Evolutionary conservation across 1,284 basidiomycete species (phyloP).

Genomic region (Grifola frondosa): DNA sequence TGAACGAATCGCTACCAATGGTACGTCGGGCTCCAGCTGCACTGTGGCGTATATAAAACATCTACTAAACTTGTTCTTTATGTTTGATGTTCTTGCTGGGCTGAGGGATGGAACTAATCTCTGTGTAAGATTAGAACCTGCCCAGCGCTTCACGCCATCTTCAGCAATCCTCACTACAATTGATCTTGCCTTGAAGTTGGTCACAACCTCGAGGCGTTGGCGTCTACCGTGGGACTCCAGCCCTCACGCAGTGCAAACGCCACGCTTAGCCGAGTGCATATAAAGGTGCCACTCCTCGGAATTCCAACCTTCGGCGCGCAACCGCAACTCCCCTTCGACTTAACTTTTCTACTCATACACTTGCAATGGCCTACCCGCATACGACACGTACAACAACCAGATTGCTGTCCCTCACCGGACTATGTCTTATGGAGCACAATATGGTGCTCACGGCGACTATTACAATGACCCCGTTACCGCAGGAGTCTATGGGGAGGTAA

Average conservation of each 20-base stretch:
- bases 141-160: no score
- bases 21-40: no score
- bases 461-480: conserved; percentile 25
- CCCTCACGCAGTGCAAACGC: conserved; percentile 4
- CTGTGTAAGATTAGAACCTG: no score
- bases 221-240: conserved; percentile 7
- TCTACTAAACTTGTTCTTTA: no score
- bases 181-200: conserved; percentile 5
- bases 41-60: no score
- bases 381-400: conserved; percentile 34
- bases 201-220: conserved; percentile 8
- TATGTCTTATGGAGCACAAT: conserved; percentile 30
- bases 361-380: conserved; percentile 36
- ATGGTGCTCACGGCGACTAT: conserved; percentile 20
- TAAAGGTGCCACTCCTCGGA: no score
- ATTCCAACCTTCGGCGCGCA: no score
- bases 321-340: neutral
- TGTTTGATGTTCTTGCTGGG: no score
- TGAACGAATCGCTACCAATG: no score
- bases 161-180: no score
- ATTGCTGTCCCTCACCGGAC: conserved; percentile 29
- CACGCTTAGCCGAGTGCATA: neutral
- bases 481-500: conserved; percentile 29
- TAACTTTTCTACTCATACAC: neutral
- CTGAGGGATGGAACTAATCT: no score